Evolutionary conservation across 352 stramenopile genomes (phyloP).

Genomic region (Elongisporangium prolatum): DNA sequence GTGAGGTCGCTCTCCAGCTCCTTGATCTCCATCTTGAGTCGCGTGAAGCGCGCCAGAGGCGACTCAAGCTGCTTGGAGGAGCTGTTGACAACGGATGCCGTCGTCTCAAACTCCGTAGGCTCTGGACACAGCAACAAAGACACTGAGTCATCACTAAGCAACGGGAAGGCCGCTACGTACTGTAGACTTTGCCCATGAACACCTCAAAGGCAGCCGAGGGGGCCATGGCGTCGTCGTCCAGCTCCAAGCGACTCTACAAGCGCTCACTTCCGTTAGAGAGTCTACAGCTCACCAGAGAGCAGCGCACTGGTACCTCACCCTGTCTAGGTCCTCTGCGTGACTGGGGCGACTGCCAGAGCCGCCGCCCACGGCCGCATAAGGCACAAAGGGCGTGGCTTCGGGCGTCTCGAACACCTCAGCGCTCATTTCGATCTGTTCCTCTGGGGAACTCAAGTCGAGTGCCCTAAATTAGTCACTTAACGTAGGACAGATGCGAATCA

Average conservation of each 20-base stretch:
- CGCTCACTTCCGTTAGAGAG: neutral
- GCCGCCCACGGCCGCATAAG: constrained; percentile 54
- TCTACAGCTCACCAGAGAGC: neutral
- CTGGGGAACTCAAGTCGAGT: neutral
- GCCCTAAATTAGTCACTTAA: neutral
- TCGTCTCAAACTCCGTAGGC: constrained; percentile 46
- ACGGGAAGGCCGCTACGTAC: constrained; percentile 19
- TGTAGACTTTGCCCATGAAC: constrained; percentile 85
- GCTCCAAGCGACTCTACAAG: constrained; percentile 43
- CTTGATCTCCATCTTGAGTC: constrained; percentile 62
- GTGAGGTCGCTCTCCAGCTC: constrained; percentile 63
- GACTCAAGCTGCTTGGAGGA: constrained; percentile 41
- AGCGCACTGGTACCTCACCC: neutral
- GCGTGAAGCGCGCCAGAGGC: constrained; percentile 63
- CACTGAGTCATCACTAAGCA: constrained; percentile 1
- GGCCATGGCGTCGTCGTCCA: constrained; percentile 50
- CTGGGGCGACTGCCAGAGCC: neutral
- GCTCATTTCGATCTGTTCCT: constrained; percentile 33
- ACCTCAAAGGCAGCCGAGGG: constrained; percentile 62
- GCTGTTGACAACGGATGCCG: constrained; percentile 7
- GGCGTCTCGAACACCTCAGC: constrained; percentile 76
- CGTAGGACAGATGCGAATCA: neutral
- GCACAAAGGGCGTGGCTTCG: constrained; percentile 36
- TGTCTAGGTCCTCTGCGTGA: neutral
- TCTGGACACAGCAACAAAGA: constrained; percentile 21